These are phyloP conservation scores for Phytophthora megakarya DNA, from an alignment of 352 stramenopile species.

Conservation along the genomic window DNA sequence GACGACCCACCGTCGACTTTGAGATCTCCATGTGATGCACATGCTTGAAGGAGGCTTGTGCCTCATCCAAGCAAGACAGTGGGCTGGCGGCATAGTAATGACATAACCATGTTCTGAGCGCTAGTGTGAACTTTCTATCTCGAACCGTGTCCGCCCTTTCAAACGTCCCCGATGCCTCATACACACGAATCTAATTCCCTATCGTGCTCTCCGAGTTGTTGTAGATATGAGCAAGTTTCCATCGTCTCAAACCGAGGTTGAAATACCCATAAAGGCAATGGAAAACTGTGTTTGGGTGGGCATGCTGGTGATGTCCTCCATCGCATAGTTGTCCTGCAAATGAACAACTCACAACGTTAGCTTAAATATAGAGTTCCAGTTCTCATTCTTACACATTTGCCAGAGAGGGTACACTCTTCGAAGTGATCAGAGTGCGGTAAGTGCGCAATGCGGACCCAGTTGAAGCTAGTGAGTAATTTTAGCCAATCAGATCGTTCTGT, in stretches of 20 bases:
- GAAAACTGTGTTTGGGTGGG: constrained; percentile 8
- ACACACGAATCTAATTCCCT: constrained; percentile 7
- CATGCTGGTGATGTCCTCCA: constrained; percentile 3
- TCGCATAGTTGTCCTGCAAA: no score
- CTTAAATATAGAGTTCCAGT: no score
- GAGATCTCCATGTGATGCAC: not conserved
- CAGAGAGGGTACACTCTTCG: no score
- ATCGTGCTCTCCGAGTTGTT: not conserved
- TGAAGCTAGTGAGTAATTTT: no score
- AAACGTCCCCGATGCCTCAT: not conserved
- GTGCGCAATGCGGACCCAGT: no score
- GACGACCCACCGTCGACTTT: not conserved
- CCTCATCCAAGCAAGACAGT: not conserved
- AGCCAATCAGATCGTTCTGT: no score
- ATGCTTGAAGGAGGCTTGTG: not conserved
- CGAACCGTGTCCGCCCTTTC: not conserved
- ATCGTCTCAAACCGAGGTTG: not conserved
- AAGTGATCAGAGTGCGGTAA: no score
- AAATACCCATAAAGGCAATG: constrained; percentile 12
- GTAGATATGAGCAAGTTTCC: constrained; percentile 3
- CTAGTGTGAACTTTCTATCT: not conserved
- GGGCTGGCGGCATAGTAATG: not conserved
- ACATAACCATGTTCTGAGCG: not conserved
- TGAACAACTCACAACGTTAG: no score
- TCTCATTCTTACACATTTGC: no score